Percentiles rank a stretch among this genome's conserved stretches.
phyloP scores from a whole-genome alignment of 148 eudicot species.

The Dysphania ambrosioides region DNA sequence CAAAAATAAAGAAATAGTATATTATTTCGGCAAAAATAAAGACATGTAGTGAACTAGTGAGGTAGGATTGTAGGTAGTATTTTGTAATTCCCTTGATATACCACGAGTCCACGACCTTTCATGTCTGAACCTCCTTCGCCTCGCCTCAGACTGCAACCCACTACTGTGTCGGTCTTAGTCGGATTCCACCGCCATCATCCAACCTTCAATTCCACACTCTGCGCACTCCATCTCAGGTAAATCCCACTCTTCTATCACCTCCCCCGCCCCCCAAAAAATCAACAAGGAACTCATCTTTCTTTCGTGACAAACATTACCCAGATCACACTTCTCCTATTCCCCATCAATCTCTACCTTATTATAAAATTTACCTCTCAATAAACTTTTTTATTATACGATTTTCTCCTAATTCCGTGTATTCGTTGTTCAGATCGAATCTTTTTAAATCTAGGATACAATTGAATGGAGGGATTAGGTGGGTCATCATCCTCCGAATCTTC shows the following conservation, averaged over 20 bases:
- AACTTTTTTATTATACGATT: no score
- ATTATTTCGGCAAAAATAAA: no score
- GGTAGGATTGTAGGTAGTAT: no score
- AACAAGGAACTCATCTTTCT: neutral
- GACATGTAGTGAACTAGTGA: no score
- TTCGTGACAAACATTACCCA: neutral
- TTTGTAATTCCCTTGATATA: no score
- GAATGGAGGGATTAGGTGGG: conserved; percentile 62
- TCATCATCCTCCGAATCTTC: conserved; percentile 38
- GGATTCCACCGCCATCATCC: conserved; percentile 22
- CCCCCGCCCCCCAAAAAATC: neutral
- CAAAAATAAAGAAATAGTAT: no score
- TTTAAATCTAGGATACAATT: conserved; percentile 18
- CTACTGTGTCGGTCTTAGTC: conserved; percentile 18
- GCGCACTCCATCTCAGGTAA: conserved; percentile 19
- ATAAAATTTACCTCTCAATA: neutral
- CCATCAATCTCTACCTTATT: neutral
- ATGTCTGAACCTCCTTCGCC: conserved; percentile 10
- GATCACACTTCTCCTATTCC: conserved; percentile 5
- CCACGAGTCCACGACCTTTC: conserved; percentile 22
- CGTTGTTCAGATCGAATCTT: conserved; percentile 25
- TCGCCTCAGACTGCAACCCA: no score
- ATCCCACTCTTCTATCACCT: neutral
- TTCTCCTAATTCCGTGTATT: neutral
- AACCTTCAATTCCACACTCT: neutral